Conservation (phyloP, 306 rosid species). For the Vigna nakashimae region DNA sequence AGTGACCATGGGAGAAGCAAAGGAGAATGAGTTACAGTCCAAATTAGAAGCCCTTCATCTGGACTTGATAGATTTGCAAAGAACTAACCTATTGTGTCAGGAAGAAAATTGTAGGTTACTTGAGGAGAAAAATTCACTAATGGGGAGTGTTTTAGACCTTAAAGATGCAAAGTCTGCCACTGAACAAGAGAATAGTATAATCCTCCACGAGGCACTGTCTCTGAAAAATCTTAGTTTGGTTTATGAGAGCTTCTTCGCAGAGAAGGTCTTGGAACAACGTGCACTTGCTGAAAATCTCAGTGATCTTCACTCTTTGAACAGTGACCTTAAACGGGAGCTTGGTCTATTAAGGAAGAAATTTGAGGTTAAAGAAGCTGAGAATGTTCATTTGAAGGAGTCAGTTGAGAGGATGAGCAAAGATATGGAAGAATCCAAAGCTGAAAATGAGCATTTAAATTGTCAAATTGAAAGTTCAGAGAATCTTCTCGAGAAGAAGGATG, state of each 20-base stretch:
- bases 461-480: conserved; percentile 58
- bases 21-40: conserved; percentile 57
- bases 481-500: conserved; percentile 56
- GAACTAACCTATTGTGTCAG: conserved; percentile 53
- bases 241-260: conserved; percentile 67
- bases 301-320: conserved; percentile 55
- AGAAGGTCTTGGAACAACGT: conserved; percentile 67
- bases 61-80: conserved; percentile 63
- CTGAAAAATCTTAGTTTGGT: conserved; percentile 60
- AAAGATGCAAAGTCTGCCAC: conserved; percentile 56
- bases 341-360: conserved; percentile 58
- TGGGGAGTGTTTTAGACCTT: conserved; percentile 61
- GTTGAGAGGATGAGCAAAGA: conserved; percentile 59
- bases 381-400: conserved; percentile 57
- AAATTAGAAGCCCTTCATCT: conserved; percentile 55
- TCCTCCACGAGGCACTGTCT: conserved; percentile 68
- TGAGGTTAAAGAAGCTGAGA: conserved; percentile 65
- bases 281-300: conserved; percentile 60
- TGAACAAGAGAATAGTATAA: conserved; percentile 62
- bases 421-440: conserved; percentile 57
- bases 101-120: conserved; percentile 66
- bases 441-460: conserved; percentile 59
- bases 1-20: conserved; percentile 63
- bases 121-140: conserved; percentile 67
- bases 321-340: conserved; percentile 61